Base-by-base conservation (phyloP, 2,329 filamentous ascomycete species). In the Fusarium duplospermum region DNA sequence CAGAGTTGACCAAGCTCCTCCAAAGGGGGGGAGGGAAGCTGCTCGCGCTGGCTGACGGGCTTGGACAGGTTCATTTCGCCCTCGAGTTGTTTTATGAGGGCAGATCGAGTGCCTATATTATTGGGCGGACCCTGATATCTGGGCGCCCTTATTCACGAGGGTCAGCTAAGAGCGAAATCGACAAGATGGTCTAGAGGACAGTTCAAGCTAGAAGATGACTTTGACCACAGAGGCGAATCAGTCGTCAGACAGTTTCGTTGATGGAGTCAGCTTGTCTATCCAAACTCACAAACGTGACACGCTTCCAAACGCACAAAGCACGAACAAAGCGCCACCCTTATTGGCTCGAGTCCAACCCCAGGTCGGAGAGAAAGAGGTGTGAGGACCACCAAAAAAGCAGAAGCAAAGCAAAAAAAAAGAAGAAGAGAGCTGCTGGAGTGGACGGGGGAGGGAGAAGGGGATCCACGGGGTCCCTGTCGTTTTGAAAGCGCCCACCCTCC, bases 251-350 rank as follows among this genome's bases (percentile, higher is more conserved):
- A 52, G 47, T 52, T 29, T 29, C 24, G 47, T 52, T 27, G 47
- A 6, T 50, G 45, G 45, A 71, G 47, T 47, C 66, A 71, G 62
- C 31, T 24, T 57, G 20, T 35, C 54, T 35, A 57, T 35, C 20
- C 31, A 14, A 38, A 36, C 14, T 36, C 31, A 60, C 67, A 73
- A 71, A 68, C 36, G 57, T 74, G 71, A 74, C 67, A 74, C 71
- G 63, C 71, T 71, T 68, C 58, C 58, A 35, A 29, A 47, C 29
- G 42, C 40, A 71, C 67, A 70, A 67, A 67, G 52, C 60, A 74
- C 36, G 64, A 36, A 68, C 72, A 64, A 50, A 64, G 40, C 58
- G 62, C 35, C 36, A 58, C 31, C 42, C 22, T 66, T 56, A 71
- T 73, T 73, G 71, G 67, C 42, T 59, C 71, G 22, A 71, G 67